phyloP scores from a whole-genome alignment of 164 flowering plant species.

The Pachysandra terminalis region DNA sequence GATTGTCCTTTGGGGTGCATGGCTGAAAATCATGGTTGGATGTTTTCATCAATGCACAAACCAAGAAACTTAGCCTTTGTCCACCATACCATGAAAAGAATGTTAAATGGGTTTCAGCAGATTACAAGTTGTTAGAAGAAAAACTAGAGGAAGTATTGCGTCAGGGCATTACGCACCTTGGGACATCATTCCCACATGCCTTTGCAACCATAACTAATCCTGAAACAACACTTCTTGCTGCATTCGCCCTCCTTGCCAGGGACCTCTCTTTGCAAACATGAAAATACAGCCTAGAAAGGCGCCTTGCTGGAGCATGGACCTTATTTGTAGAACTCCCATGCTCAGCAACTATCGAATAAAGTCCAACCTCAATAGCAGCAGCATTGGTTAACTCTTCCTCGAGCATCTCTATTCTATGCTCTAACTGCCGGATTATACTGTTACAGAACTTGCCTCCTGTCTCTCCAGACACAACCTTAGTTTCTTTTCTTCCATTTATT shows the following conservation, averaged over 20 bases:
- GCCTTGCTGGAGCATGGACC: constrained; percentile 91
- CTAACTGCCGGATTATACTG: constrained; percentile 42
- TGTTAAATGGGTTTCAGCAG: too few relatives aligned
- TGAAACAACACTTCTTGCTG: constrained; percentile 70
- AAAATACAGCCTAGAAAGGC: constrained; percentile 76
- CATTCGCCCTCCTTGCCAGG: constrained; percentile 50
- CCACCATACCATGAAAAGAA: not conserved
- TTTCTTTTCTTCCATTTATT: constrained; percentile 28
- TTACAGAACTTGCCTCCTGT: constrained; percentile 20
- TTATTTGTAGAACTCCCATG: constrained; percentile 82
- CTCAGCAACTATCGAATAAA: constrained; percentile 83
- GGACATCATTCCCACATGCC: constrained; percentile 96
- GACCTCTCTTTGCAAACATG: constrained; percentile 55
- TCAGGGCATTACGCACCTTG: constrained; percentile 45
- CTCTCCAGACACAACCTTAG: constrained; percentile 27
- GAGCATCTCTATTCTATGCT: constrained; percentile 43
- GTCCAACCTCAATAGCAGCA: constrained; percentile 74
- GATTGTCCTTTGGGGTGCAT: too few relatives aligned
- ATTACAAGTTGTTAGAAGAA: too few relatives aligned
- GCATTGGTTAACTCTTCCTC: constrained; percentile 88
- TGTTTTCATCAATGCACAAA: too few relatives aligned
- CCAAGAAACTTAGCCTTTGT: too few relatives aligned
- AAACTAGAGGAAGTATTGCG: not conserved
- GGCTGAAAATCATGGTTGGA: too few relatives aligned
- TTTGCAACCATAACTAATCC: constrained; percentile 84